phyloP scores from a whole-genome alignment of 2,329 filamentous ascomycete species.

The Elsinoe perseae region DNA sequence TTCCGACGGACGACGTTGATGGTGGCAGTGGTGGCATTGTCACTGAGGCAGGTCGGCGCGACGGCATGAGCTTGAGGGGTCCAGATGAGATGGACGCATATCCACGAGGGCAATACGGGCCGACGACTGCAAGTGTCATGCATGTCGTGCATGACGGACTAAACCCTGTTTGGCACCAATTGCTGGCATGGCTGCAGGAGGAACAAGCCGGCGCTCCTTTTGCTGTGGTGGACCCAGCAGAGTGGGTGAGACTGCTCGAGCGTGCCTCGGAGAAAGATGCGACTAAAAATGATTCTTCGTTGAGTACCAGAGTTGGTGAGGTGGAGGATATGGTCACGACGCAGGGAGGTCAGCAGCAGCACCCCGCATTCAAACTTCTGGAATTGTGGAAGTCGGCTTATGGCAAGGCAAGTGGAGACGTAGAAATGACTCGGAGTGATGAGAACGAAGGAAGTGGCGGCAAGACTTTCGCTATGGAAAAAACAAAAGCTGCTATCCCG shows the following conservation, averaged over 20 bases:
- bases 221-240: slow-evolving; percentile 34
- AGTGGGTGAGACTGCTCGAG: slow-evolving; percentile 40
- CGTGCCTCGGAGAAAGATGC: slow-evolving; percentile 22
- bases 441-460: neutral
- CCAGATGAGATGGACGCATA: slow-evolving; percentile 18
- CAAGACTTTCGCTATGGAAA: slow-evolving; percentile 13
- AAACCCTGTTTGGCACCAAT: slow-evolving; percentile 38
- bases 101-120: slow-evolving; percentile 15
- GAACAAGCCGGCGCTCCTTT: slow-evolving; percentile 26
- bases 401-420: slow-evolving; percentile 17
- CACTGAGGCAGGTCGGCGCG: slow-evolving; percentile 2
- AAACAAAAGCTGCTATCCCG: slow-evolving; percentile 30
- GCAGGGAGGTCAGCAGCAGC: slow-evolving; percentile 23
- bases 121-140: slow-evolving; percentile 30
- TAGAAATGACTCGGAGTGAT: slow-evolving; percentile 6
- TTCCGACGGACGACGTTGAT: neutral
- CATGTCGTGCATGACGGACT: slow-evolving; percentile 44
- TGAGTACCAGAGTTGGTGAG: neutral
- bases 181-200: slow-evolving; percentile 41
- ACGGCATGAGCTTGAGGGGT: slow-evolving; percentile 2
- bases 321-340: slow-evolving; percentile 14
- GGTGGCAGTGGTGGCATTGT: neutral
- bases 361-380: slow-evolving; percentile 43
- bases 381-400: slow-evolving; percentile 45
- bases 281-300: neutral